Evolutionary conservation across 2,329 filamentous ascomycete species (phyloP), one percentile per base, ranked within the genome.

Genomic region (Lanzia echinophila): DNA sequence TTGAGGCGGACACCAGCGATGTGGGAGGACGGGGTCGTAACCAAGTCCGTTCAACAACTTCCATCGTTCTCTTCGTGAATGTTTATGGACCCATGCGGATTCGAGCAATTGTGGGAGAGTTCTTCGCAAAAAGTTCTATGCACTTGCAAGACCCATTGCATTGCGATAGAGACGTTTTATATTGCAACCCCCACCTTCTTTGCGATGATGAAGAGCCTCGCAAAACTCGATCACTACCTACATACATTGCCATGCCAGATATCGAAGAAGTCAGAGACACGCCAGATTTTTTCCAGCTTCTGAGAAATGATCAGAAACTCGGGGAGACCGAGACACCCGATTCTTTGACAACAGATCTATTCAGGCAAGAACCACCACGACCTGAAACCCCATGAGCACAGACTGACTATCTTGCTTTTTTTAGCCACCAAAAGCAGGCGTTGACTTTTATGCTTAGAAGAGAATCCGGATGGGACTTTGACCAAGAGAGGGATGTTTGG

Each of bases 401-500:
- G 17, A 41, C 24, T 28, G 8, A 28, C 24, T 4, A 28, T 28
- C 8, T 28, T 28, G 24, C n/a, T 28, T 41, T 11, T 10, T 19
- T 33, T 28, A 62, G 60, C 1, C 58, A 62, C 45, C 60, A 62
- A 42, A 60, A 62, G 32, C 54, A 60, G 38, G 58, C 58, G 5
- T 45, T 62, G n/a, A 58, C 55, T 17, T 62, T 60, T 34, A 60
- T 62, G 57, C 6, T 62, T 2, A 39, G 33, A 2, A 51, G 60
- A 13, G 60, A 62, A 34, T 7, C 51, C 20, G 58, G 58, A 2
- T 60, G 55, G 58, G 38, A 15, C 7, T 28, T 57, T n/a, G 45
- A 56, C 2, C 33, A n/a, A n/a, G n/a, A n/a, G n/a, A n/a, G n/a
- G n/a, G n/a, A n/a, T n/a, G n/a, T n/a, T n/a, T n/a, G n/a, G n/a